Base-by-base conservation (phyloP, 768 basidiomycete genomes). In the Galerina marginata region DNA sequence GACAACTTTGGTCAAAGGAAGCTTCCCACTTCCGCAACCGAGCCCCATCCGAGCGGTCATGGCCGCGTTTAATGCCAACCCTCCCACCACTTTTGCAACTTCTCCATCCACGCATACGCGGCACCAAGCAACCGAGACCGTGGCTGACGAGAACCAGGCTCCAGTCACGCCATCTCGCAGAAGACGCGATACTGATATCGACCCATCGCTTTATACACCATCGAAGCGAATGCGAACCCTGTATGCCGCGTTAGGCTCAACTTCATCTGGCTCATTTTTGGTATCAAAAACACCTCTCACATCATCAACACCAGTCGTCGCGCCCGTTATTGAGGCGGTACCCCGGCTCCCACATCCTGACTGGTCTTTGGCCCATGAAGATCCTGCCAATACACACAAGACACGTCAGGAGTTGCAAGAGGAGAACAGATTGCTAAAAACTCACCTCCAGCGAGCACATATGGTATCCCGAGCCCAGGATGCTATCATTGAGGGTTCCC, bases 11-110 rank as follows among this genome's bases (percentile, higher is more conserved):
- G 67, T 65, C 4, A 59, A 67, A 37, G 64, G 43, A 2, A 44
- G 54, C 23, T 76, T 75, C 52, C 73, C 66, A 0, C 54, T 73
- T 20, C 67, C 60, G n/a, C 70, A 74, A 43, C 36, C 65, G 2
- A 71, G 67, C 47, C 72, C 72, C 14, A 62, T 66, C 9, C 54
- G 52, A 14, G 64, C 64, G 0, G 50, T 66, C 5, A 60, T 69
- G 60, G 63, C 64, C 9, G 66, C 51, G 1, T 56, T 55, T 10
- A 56, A 61, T 43, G 61, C 58, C 10, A 47, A 61, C 47, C 47
- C 45, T 39, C 55, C 56, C 11, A 69, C 52, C 9, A 38, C 54
- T 0, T 47, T 43, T 54, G 11, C 12, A 6, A 56, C 29, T 14
- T 49, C 68, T 44, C 64, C 71, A 51, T 64, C 66, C 5, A 69